Base-by-base conservation (phyloP, 305 asterid species). In the Solanum hybrid region DNA sequence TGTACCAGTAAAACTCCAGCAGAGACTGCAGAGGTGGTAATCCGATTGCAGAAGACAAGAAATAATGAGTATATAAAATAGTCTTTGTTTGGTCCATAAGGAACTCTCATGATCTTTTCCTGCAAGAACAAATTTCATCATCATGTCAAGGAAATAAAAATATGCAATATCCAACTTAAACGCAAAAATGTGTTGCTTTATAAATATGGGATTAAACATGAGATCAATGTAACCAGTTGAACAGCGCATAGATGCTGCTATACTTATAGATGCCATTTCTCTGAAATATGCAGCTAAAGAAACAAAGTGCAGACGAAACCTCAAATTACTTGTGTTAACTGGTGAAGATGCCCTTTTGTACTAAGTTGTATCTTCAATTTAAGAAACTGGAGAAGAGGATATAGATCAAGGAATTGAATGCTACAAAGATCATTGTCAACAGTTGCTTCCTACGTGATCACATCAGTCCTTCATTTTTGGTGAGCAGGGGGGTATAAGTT, bases 31-130 rank as follows among this genome's bases (percentile, higher is more conserved):
- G 99, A 97, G 24, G 99, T 97, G 26, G 96, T 90, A 91, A 96
- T 96, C 87, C 99, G 99, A 94, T 97, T 97, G 94, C 99, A 97
- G 93, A 97, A 97, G 86, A 97, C 99, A 64, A 97, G 98, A 95
- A 97, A 97, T 92, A 97, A 80, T 31, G 99, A 97, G 91, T 93
- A 94, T 93, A 90, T 94, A 69, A 97, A 97, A 92, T 90, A 95
- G 90, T 97, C 99, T 89, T 96, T 95, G 36, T 94, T 64, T 36
- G 98, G 94, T 88, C 99, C 99, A 94, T 97, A 97, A 31, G 99
- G 99, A 91, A 96, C 95, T 93, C 99, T 93, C 98, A 97, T 97
- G 85, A 97, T 96, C 94, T 96, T 97, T 91, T 97, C 99, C 99
- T 97, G 99, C 87, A 92, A 92, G 88, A 90, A 91, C 88, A 32